A percentile compares a stretch with the other conserved stretches of the same genome.
Evolutionary conservation across 1,284 basidiomycete species (phyloP).

Genomic region (Ustilago crameri): DNA sequence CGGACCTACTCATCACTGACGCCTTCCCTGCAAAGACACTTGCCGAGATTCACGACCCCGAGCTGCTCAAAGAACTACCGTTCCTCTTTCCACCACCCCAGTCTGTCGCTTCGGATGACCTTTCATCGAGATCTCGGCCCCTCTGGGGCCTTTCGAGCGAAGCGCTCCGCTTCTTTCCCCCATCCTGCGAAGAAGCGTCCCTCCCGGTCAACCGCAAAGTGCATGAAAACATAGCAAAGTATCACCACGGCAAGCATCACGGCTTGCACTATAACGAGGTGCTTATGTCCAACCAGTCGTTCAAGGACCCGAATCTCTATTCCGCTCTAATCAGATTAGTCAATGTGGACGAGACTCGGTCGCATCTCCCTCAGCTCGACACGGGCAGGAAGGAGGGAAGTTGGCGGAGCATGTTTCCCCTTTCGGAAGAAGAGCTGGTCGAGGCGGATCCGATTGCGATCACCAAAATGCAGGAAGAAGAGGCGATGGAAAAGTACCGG

Average conservation of each 20-base stretch:
- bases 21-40: neutral
- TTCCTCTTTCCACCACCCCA: slow-evolving; percentile 21
- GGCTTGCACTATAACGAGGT: slow-evolving; percentile 91
- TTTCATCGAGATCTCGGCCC: too few species aligned
- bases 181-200: too few species aligned
- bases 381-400: slow-evolving; percentile 2
- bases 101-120: too few species aligned
- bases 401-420: slow-evolving; percentile 20
- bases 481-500: neutral
- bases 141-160: slow-evolving; percentile 17
- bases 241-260: slow-evolving; percentile 77
- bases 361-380: slow-evolving; percentile 29
- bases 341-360: slow-evolving; percentile 79
- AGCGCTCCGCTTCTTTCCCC: neutral
- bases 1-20: neutral
- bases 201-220: slow-evolving; percentile 9
- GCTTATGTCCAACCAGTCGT: slow-evolving; percentile 86
- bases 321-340: slow-evolving; percentile 90
- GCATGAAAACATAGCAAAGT: slow-evolving; percentile 74
- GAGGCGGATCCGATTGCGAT: slow-evolving; percentile 24
- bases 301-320: slow-evolving; percentile 94
- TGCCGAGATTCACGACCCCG: slow-evolving; percentile 18
- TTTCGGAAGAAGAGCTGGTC: slow-evolving; percentile 8
- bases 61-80: slow-evolving; percentile 10
- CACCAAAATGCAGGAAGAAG: neutral